These are phyloP conservation scores for Mucor racemosus DNA, from an alignment of 371 early-diverging fungal genomes.

Conservation along the genomic window DNA sequence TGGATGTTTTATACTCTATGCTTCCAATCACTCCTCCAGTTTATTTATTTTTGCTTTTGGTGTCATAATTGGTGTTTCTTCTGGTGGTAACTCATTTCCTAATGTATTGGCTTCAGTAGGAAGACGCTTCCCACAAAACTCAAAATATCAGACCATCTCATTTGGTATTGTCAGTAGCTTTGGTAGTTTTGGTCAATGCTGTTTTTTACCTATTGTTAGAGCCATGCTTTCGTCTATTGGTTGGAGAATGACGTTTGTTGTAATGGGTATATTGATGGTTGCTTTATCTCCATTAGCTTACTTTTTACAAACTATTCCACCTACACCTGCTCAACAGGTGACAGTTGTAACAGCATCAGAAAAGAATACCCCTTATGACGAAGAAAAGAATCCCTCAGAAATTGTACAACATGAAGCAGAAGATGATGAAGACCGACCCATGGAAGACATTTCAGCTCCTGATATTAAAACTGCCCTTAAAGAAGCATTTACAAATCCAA, in stretches of 20 bases:
- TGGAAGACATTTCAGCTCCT: conserved; percentile 22
- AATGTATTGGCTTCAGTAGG: conserved; percentile 36
- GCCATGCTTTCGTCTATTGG: conserved; percentile 30
- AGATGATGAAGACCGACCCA: background rate
- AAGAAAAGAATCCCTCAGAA: background rate
- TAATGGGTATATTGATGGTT: conserved; percentile 27
- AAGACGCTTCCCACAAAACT: conserved; percentile 32
- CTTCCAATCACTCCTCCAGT: conserved; percentile 23
- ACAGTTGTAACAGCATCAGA: background rate
- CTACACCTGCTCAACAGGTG: conserved; percentile 4
- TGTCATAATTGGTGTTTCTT: conserved; percentile 33
- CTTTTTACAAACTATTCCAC: conserved; percentile 29
- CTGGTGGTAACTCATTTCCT: conserved; percentile 41
- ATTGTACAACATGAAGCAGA: background rate
- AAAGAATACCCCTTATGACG: background rate
- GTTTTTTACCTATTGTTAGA: conserved; percentile 39
- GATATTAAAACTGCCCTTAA: conserved; percentile 25
- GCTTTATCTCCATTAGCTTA: conserved; percentile 21
- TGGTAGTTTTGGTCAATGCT: conserved; percentile 44
- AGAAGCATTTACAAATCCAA: conserved; percentile 32
- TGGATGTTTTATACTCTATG: conserved; percentile 37
- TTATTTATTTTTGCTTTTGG: conserved; percentile 41
- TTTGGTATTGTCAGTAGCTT: conserved; percentile 44
- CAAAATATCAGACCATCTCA: conserved; percentile 33
- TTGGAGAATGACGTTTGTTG: conserved; percentile 33